These are phyloP conservation scores for Phascolomyces articulosus DNA, from an alignment of 371 early-diverging fungal genomes.

Conservation along the genomic window DNA sequence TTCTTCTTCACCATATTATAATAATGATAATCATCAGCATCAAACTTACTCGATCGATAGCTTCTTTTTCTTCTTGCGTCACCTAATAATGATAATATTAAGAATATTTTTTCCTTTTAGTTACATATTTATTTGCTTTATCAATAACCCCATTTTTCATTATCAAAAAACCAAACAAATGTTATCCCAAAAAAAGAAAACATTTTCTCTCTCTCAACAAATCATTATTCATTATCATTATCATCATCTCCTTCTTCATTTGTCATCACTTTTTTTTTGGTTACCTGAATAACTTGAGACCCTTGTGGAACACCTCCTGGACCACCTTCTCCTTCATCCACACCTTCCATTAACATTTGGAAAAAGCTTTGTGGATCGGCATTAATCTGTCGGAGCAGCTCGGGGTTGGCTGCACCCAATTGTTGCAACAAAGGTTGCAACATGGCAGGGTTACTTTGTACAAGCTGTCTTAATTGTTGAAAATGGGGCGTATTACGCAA, in stretches of 20 bases:
- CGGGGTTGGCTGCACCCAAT: slow-evolving; percentile 85
- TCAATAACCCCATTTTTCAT: no score
- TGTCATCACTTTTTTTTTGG: no score
- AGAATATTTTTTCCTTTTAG: slow-evolving; percentile 24
- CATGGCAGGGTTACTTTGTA: slow-evolving; percentile 86
- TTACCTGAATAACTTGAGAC: slow-evolving; percentile 72
- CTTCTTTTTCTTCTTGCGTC: slow-evolving; percentile 89
- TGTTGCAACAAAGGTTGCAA: slow-evolving; percentile 87
- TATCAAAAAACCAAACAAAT: no score
- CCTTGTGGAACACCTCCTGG: slow-evolving; percentile 38
- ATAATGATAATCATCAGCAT: no score
- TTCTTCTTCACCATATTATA: slow-evolving; percentile 88
- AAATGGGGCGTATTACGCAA: slow-evolving; percentile 88
- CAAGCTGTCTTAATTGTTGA: slow-evolving; percentile 86
- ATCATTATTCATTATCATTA: no score
- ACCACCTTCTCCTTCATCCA: slow-evolving; percentile 59
- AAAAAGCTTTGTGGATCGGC: slow-evolving; percentile 85
- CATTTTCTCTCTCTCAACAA: no score
- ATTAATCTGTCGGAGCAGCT: slow-evolving; percentile 77
- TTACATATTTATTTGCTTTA: background rate
- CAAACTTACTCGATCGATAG: slow-evolving; percentile 85
- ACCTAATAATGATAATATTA: no score
- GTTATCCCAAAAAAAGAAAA: no score
- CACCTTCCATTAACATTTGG: slow-evolving; percentile 72
- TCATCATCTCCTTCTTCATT: no score